These are phyloP conservation scores for Suillus paluster DNA, from an alignment of 768 basidiomycete species.

Conservation along the genomic window DNA sequence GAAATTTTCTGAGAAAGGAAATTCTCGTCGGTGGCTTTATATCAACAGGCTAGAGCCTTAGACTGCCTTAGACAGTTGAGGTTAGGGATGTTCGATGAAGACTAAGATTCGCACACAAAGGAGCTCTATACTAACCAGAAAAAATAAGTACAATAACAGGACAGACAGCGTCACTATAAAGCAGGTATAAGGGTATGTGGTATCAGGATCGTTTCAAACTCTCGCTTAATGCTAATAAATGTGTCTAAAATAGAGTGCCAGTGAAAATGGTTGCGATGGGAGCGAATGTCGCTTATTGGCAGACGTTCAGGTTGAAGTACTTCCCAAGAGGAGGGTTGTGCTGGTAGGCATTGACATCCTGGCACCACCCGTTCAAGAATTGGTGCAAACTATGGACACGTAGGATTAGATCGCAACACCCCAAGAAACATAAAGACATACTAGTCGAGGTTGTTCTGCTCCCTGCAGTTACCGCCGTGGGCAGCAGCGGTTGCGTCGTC, in stretches of 20 bases:
- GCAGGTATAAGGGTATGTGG: not conserved
- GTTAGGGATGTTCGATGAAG: constrained; percentile 11
- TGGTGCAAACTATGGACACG: constrained; percentile 60
- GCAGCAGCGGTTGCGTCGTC: constrained; percentile 61
- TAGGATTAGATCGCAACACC: constrained; percentile 1
- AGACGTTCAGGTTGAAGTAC: constrained; percentile 65
- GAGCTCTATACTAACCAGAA: constrained; percentile 2
- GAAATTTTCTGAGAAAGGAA: constrained; percentile 19
- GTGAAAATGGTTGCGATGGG: not conserved
- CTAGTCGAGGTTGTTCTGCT: constrained; percentile 91
- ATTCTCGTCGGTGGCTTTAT: constrained; percentile 32
- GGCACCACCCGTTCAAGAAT: constrained; percentile 74
- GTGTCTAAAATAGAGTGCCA: not conserved
- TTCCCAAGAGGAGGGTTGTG: constrained; percentile 52
- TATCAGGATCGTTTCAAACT: not conserved
- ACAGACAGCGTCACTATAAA: constrained; percentile 2
- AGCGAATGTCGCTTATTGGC: constrained; percentile 20
- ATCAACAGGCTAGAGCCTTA: no score
- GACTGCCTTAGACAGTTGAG: no score
- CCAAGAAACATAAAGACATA: constrained; percentile 38
- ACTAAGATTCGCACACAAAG: not conserved
- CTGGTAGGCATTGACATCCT: constrained; percentile 58
- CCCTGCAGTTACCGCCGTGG: constrained; percentile 57
- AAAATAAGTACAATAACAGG: constrained; percentile 3
- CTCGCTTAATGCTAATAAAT: not conserved